Evolutionary conservation across 192 early-diverging fungal species (phyloP).

Genomic region (Phycomyces blakesleeanus): DNA sequence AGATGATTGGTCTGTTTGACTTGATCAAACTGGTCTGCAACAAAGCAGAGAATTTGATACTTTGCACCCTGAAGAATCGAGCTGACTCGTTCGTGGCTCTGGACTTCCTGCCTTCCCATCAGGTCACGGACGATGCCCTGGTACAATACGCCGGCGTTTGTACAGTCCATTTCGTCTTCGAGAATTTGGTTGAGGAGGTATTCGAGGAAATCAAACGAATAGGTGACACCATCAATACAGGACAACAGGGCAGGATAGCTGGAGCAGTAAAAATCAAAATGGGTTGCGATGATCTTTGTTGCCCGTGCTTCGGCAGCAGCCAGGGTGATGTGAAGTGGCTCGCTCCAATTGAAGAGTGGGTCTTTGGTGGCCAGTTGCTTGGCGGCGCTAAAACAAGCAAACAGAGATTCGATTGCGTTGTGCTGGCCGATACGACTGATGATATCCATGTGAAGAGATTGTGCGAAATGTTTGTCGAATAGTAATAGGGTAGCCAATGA

Average conservation of each 20-base stretch:
- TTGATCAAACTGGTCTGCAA: background rate
- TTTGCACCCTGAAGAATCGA: conserved; percentile 13
- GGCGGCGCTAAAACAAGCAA: conserved; percentile 18
- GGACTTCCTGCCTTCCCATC: conserved; percentile 17
- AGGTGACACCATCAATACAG: conserved; percentile 33
- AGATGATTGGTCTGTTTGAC: conserved; percentile 12
- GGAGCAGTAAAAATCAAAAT: conserved; percentile 31
- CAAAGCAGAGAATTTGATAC: conserved; percentile 2
- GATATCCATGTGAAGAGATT: conserved; percentile 2
- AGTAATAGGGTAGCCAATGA: conserved; percentile 12
- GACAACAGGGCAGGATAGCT: conserved; percentile 29
- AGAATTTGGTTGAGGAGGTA: conserved; percentile 20
- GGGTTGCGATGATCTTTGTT: conserved; percentile 15
- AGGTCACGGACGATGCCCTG: conserved; percentile 23
- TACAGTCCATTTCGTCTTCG: conserved; percentile 25
- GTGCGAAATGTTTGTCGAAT: conserved; percentile 2
- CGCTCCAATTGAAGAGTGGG: conserved; percentile 14
- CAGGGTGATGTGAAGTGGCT: conserved; percentile 18
- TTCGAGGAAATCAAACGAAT: conserved; percentile 25
- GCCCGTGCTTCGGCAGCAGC: conserved; percentile 12
- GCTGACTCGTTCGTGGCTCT: conserved; percentile 10
- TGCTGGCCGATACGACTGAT: conserved; percentile 16
- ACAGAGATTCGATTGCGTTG: conserved; percentile 23
- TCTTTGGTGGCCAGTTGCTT: conserved; percentile 9
- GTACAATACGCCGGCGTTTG: conserved; percentile 23